Base-by-base conservation (phyloP, 2,329 filamentous ascomycete genomes). In the Cyphellophora attinorum region DNA sequence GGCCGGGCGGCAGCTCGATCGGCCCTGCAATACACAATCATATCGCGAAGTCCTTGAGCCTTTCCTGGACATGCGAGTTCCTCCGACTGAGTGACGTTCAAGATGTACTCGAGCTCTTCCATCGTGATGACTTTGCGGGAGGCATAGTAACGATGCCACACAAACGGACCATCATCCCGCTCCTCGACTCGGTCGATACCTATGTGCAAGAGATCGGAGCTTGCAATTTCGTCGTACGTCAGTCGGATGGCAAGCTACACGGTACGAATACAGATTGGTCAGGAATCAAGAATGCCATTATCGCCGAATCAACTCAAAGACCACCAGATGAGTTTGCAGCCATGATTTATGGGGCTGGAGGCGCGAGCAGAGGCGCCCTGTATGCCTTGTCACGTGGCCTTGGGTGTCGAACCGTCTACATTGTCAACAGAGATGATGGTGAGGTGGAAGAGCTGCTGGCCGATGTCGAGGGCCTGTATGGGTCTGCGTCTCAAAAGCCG, bases 191-290 rank as follows among this genome's bases (percentile, higher is more conserved):
- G 1, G 46, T 57, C 1, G 53, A 53, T 2, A 32, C 41, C 0
- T 52, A 48, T 6, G 55, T 62, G 3, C 56, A 58, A 2, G 59
- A 60, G 3, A 46, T 49, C 6, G 27, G 31, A 1, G 36, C 36
- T 5, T 39, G 36, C 19, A 40, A 40, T 18, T 18, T 28, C 8
- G 31, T 35, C 11, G 16, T 16, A 11, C 31, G 3, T 16, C 17
- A 6, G 8, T 11, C 27, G 14, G 37, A 51, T 13, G 42, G 49
- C 2, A 43, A 37, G 5, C 43, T 64, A 0, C 41, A 45, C 4
- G 62, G 60, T 2, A 58, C 56, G 5, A 66, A 65, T 37, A 65
- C 60, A 2, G 61, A 65, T 38, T 64, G 61, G 60, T 40, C 52
- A 1, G 60, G 62, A 3, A 56, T 65, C 32, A 51, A 51, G 18